Evolutionary conservation across 331 rosid species (phyloP).

Genomic region (Pyrus hybrid): DNA sequence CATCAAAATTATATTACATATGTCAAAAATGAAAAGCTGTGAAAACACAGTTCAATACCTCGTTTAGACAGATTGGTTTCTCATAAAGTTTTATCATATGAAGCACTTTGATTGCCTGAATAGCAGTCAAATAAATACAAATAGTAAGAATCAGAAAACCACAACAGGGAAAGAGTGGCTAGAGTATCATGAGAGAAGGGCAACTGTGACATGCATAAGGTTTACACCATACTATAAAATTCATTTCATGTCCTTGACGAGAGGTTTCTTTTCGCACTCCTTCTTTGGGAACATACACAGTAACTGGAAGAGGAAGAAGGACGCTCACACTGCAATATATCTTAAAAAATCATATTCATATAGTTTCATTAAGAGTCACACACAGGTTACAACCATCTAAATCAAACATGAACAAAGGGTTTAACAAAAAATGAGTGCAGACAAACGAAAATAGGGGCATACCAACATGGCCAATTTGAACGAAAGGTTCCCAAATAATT

Average conservation of each 20-base stretch:
- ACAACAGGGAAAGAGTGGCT: background rate
- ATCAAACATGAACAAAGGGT: background rate
- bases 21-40: background rate
- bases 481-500: conserved; percentile 65
- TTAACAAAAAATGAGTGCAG: no score
- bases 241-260: conserved; percentile 88
- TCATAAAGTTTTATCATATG: no score
- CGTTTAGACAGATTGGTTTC: no score
- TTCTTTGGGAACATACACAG: conserved; percentile 82
- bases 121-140: background rate
- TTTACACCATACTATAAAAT: conserved; percentile 63
- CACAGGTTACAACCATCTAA: background rate
- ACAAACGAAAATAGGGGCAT: background rate
- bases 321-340: background rate
- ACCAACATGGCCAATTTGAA: conserved; percentile 84
- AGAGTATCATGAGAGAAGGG: background rate
- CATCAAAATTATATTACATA: no score
- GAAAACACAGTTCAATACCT: no score
- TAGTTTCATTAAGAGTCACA: background rate
- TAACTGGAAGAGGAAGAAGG: conserved; percentile 35
- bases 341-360: background rate
- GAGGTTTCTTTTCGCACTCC: conserved; percentile 49
- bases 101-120: no score
- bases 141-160: background rate
- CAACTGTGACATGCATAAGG: background rate